Evolutionary conservation across 176 grass and related monocot genomes (phyloP).

Genomic region (Zizania latifolia): DNA sequence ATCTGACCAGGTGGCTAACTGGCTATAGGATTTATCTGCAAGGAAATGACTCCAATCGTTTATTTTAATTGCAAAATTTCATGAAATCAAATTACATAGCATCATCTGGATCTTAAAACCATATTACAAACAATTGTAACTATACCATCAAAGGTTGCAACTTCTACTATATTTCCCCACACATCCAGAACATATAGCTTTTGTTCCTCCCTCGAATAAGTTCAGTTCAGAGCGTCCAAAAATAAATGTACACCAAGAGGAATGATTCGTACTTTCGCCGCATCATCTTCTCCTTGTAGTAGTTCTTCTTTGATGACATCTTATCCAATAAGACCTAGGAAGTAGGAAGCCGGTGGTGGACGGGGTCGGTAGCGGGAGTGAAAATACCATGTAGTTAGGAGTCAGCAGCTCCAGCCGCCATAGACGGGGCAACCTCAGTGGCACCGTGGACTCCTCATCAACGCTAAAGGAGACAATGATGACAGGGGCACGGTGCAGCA

Average conservation of each 20-base stretch:
- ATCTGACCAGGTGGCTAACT: background rate
- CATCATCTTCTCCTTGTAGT: slow-evolving; percentile 88
- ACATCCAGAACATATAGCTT: background rate
- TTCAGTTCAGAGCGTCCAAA: no score
- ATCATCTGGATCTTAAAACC: no score
- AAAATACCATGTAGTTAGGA: no score
- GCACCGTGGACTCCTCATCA: no score
- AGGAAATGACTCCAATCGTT: background rate
- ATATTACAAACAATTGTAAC: background rate
- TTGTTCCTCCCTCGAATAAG: background rate
- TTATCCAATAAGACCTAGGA: background rate
- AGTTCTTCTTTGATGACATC: slow-evolving; percentile 80
- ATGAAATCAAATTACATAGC: no score
- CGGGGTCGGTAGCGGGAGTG: no score
- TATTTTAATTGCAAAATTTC: background rate
- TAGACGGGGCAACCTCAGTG: no score
- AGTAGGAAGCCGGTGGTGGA: no score
- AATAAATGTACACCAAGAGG: background rate
- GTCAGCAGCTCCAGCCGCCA: no score
- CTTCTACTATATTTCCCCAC: background rate
- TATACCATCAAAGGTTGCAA: background rate
- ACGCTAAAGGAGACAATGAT: no score
- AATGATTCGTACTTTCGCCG: slow-evolving; percentile 54
- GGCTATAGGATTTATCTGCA: background rate
- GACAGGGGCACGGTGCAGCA: no score